Percentiles rank a stretch among this genome's conserved stretches.
phyloP scores from a whole-genome alignment of 306 rosid genomes.

The Cicer judaicum region DNA sequence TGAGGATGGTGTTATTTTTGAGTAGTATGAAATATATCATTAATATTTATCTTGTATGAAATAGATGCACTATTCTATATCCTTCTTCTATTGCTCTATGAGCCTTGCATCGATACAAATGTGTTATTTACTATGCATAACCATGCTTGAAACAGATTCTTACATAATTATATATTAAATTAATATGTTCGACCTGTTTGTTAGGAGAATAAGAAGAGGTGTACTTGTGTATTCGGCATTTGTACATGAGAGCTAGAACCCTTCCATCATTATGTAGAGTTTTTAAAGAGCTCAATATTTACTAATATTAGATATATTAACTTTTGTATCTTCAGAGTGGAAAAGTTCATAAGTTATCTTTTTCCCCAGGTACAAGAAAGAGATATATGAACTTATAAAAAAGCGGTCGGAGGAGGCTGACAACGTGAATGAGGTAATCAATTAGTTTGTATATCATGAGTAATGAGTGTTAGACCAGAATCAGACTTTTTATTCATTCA shows the following conservation, averaged over 20 bases:
- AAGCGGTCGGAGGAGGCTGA: slow-evolving; percentile 82
- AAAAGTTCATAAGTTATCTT: slow-evolving; percentile 29
- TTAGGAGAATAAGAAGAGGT: slow-evolving; percentile 8
- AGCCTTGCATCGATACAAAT: background rate
- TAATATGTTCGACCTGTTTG: slow-evolving; percentile 28
- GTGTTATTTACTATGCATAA: background rate
- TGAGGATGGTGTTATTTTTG: background rate
- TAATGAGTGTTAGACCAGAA: slow-evolving; percentile 17
- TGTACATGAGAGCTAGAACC: slow-evolving; percentile 8
- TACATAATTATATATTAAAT: background rate
- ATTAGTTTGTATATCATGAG: slow-evolving; percentile 31
- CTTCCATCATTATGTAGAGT: slow-evolving; percentile 23
- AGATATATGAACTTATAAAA: slow-evolving; percentile 75
- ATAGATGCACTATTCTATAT: background rate
- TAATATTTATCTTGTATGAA: background rate
- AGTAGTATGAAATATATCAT: slow-evolving; percentile 11
- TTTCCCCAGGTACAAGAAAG: slow-evolving; percentile 73
- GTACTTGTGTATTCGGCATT: slow-evolving; percentile 30
- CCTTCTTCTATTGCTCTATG: background rate
- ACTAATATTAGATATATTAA: slow-evolving; percentile 26
- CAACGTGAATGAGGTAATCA: slow-evolving; percentile 69
- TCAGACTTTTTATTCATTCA: slow-evolving; percentile 26
- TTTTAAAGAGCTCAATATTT: slow-evolving; percentile 17
- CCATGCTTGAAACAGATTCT: slow-evolving; percentile 1
- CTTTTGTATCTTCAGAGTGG: slow-evolving; percentile 14